Percentiles rank a stretch among this genome's conserved stretches.
phyloP scores from a whole-genome alignment of 1,284 basidiomycete species.

The Spongispora temasekensis region DNA sequence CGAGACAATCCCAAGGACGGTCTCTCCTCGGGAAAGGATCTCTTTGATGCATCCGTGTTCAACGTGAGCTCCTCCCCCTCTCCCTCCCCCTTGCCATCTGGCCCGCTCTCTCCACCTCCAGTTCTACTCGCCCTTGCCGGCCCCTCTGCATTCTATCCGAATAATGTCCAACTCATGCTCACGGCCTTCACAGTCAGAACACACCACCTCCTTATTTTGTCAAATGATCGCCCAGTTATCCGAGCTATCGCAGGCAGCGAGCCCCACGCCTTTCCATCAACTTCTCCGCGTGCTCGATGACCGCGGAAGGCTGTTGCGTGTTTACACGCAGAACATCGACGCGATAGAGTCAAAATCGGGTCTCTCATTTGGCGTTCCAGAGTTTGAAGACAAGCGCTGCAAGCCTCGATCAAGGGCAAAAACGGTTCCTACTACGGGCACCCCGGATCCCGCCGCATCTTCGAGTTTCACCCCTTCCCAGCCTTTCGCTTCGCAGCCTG shows the following conservation, averaged over 20 bases:
- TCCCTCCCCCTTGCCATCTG: constrained; percentile 3
- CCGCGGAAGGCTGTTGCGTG: constrained; percentile 77
- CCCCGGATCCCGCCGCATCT: constrained; percentile 16
- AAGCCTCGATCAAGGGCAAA: constrained; percentile 49
- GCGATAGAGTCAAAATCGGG: constrained; percentile 86
- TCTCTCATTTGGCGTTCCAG: constrained; percentile 75
- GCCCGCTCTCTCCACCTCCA: background rate
- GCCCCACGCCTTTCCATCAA: constrained; percentile 83
- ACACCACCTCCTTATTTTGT: constrained; percentile 79
- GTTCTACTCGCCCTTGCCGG: background rate
- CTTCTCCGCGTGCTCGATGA: constrained; percentile 77
- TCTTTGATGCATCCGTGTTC: constrained; percentile 91
- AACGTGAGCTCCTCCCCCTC: constrained; percentile 55
- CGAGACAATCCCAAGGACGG: constrained; percentile 75
- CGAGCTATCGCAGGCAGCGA: constrained; percentile 68
- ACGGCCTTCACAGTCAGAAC: constrained; percentile 55
- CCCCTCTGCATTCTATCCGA: constrained; percentile 1
- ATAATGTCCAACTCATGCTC: constrained; percentile 15
- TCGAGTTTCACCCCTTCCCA: constrained; percentile 18
- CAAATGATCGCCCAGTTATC: constrained; percentile 88
- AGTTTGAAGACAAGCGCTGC: constrained; percentile 53
- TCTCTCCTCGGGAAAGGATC: constrained; percentile 79
- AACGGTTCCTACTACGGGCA: constrained; percentile 19
- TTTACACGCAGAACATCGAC: constrained; percentile 97
- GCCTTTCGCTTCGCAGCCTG: constrained; percentile 23